Conservation (phyloP, 768 basidiomycete species). For the Rhizopogon roseolus region DNA sequence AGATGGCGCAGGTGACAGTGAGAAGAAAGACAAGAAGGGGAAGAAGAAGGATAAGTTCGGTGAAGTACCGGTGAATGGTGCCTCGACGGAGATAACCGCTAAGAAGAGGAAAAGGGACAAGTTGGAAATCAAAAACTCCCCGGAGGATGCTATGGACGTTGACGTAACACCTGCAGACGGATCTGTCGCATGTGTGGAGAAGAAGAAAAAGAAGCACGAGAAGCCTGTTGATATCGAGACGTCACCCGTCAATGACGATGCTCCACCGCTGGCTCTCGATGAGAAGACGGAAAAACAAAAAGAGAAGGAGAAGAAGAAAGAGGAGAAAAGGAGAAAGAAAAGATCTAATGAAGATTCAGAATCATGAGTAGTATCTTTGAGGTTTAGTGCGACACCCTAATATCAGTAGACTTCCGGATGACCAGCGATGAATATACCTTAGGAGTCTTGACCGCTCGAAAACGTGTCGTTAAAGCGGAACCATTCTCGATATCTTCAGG, state of each 20-base stretch:
- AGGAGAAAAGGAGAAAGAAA: constrained; percentile 27
- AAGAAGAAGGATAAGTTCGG: constrained; percentile 27
- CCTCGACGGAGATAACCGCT: constrained; percentile 13
- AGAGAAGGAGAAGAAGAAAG: constrained; percentile 6
- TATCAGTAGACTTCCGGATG: too few relatives aligned
- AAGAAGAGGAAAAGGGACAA: constrained; percentile 17
- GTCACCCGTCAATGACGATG: constrained; percentile 5
- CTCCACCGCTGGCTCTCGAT: constrained; percentile 12
- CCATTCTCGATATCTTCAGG: too few relatives aligned
- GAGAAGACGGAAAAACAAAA: constrained; percentile 12
- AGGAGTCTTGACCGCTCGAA: not conserved
- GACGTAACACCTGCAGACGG: constrained; percentile 14
- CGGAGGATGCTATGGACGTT: constrained; percentile 10
- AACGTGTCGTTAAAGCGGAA: too few relatives aligned
- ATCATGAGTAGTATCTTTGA: not conserved
- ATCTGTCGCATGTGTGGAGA: constrained; percentile 9
- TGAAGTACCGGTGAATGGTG: constrained; percentile 13
- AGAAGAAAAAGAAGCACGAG: constrained; percentile 13
- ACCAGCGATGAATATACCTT: not conserved
- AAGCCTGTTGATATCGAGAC: constrained; percentile 11
- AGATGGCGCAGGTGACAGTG: constrained; percentile 7
- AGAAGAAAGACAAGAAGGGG: constrained; percentile 11
- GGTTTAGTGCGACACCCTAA: not conserved
- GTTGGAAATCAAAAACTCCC: constrained; percentile 12
- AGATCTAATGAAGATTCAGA: constrained; percentile 5